phyloP scores from a whole-genome alignment of 2,329 filamentous ascomycete species.

The Penicillium sp. region DNA sequence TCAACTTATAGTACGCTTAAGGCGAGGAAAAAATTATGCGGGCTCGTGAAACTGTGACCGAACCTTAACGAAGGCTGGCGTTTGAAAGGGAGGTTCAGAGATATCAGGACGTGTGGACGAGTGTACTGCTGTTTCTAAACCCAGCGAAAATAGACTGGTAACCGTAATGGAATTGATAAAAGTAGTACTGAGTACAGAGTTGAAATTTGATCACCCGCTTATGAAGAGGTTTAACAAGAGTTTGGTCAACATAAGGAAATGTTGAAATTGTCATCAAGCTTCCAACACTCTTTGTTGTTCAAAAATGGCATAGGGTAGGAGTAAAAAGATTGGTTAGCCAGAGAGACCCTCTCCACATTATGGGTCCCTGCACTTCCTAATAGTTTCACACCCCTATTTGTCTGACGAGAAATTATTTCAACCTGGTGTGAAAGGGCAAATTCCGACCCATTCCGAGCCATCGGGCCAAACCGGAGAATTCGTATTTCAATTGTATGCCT shows the following conservation, averaged over 20 bases:
- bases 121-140: conserved; percentile 2
- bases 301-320: too few relatives aligned
- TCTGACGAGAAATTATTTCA: conserved; percentile 6
- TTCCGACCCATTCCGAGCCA: conserved; percentile 2
- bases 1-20: conserved; percentile 5
- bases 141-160: conserved; percentile 2
- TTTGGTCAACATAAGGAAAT: conserved; percentile 2
- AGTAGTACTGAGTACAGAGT: too few relatives aligned
- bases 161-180: too few relatives aligned
- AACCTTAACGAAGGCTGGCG: neutral
- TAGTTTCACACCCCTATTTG: conserved; percentile 5
- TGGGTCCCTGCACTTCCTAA: conserved; percentile 3
- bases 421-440: conserved; percentile 1
- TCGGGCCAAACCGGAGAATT: conserved; percentile 5
- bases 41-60: conserved; percentile 3
- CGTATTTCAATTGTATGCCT: conserved; percentile 5
- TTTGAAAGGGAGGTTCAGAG: neutral
- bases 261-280: neutral
- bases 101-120: neutral
- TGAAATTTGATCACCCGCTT: conserved; percentile 1
- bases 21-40: conserved; percentile 3
- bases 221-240: conserved; percentile 5
- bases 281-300: too few relatives aligned
- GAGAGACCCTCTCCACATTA: neutral
- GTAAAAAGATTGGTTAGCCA: neutral